Percentiles rank a stretch among this genome's conserved stretches.
These are phyloP conservation scores for Lizanozyma gosingica DNA, from an alignment of 1,139 yeast species.

Conservation along the genomic window DNA sequence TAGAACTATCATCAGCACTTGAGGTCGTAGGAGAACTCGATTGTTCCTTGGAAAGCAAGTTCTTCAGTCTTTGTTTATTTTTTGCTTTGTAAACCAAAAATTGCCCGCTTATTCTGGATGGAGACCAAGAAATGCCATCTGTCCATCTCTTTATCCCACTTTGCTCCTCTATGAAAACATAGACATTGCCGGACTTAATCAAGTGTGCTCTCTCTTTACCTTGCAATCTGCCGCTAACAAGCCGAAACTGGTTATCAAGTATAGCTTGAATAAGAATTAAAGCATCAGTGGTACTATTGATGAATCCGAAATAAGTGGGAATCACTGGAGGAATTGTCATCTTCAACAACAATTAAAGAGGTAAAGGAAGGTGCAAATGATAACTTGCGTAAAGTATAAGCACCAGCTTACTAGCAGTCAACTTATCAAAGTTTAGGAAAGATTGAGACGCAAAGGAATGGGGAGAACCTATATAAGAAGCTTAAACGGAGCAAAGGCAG, in stretches of 20 bases:
- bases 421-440: too few relatives aligned
- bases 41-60: not conserved
- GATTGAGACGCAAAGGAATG: too few relatives aligned
- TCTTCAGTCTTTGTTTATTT: conserved; percentile 40
- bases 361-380: too few relatives aligned
- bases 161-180: conserved; percentile 74
- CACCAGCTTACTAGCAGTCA: too few relatives aligned
- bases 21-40: not conserved
- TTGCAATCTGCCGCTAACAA: conserved; percentile 75
- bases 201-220: conserved; percentile 63
- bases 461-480: too few relatives aligned
- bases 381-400: too few relatives aligned
- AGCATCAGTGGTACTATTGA: conserved; percentile 79
- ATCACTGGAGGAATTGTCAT: too few relatives aligned
- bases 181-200: conserved; percentile 71
- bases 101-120: conserved; percentile 76
- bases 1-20: not conserved
- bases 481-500: too few relatives aligned
- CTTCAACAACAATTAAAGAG: too few relatives aligned
- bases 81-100: conserved; percentile 76
- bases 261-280: conserved; percentile 74
- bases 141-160: conserved; percentile 92
- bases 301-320: conserved; percentile 73
- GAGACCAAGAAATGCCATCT: conserved; percentile 89
- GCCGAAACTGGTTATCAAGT: conserved; percentile 47